Evolutionary conservation across 352 stramenopile genomes (phyloP), one percentile per base, ranked within the genome.

Genomic region (Phytophthora ramorum): DNA sequence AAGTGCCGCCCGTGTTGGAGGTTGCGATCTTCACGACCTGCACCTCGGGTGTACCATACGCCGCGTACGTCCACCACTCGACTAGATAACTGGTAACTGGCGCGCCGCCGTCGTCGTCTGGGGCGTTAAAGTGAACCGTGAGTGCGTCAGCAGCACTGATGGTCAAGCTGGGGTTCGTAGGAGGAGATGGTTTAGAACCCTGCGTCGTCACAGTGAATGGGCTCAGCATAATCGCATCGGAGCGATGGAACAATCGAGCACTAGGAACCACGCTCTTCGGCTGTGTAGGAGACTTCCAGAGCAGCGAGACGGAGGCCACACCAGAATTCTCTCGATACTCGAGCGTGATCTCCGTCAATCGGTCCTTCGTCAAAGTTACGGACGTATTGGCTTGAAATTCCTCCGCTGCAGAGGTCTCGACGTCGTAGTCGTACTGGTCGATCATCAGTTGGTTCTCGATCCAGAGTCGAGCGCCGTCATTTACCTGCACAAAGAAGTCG

Each of bases 291-390:
- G 91, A 98, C 28, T 85, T 68, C 96, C 96, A 99, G 20, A 87
- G 66, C 0, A 99, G 74, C 40, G 85, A 78, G 48, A 97, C 81
- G 12, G 80, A 83, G 0, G 93, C 96, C 17, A 87, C 66, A 1
- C 91, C 96, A 7, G 83, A 82, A 71, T 98, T 96, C 52, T 98
- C 93, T 12, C 94, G 83, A 70, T 97, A 99, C 69, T 99, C 96
- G 17, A 99, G 73, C 32, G 95, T 89, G 37, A 98, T 93, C 43
- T 83, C 49, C 16, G 89, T 76, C 12, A 98, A 58, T 10, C 89
- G 87, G 52, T 92, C 87, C 34, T 92, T 92, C 4, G 89, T 74
- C 5, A 98, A 73, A 7, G 67, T 7, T n/a, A 81, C 58, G 6
- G 72, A 61, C 17, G 62, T 24, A 69, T 96, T 69, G 2, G 75